Evolutionary conservation across 805 yeast species (phyloP).

Genomic region (Millerozyma acaciae): DNA sequence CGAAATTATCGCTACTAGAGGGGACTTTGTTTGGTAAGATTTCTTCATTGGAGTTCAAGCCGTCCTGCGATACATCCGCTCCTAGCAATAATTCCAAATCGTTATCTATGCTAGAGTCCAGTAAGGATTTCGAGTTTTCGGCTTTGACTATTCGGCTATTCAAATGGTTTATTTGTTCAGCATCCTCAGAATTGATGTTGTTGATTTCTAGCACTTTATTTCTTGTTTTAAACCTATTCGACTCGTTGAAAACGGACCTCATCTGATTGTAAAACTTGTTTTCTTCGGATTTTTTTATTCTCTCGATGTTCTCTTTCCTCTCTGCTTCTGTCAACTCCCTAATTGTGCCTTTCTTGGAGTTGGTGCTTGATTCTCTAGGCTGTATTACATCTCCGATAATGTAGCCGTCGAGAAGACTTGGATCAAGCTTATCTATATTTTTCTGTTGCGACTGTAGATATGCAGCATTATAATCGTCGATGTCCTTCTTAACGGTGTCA

Average conservation of each 20-base stretch:
- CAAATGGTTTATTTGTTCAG: conserved; percentile 19
- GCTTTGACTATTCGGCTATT: conserved; percentile 17
- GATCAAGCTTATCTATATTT: conserved; percentile 20
- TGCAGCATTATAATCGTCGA: conserved; percentile 26
- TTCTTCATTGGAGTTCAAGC: background rate
- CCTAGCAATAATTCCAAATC: conserved; percentile 6
- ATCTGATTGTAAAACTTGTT: conserved; percentile 26
- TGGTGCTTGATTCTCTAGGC: conserved; percentile 10
- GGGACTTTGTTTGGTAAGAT: background rate
- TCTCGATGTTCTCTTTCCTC: conserved; percentile 17
- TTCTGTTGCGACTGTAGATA: conserved; percentile 13
- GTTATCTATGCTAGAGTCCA: conserved; percentile 2
- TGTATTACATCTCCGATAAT: conserved; percentile 24
- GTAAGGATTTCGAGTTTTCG: background rate
- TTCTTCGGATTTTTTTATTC: conserved; percentile 23
- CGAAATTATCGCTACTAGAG: background rate
- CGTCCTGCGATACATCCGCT: background rate
- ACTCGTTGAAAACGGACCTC: conserved; percentile 22
- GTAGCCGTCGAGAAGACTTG: conserved; percentile 32
- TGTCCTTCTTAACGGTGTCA: conserved; percentile 20
- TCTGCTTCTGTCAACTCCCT: conserved; percentile 26
- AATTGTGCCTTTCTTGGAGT: conserved; percentile 6
- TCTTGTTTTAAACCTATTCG: conserved; percentile 1
- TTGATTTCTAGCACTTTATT: conserved; percentile 32
- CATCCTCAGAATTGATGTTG: conserved; percentile 24